phyloP scores from a whole-genome alignment of 345 rosid genomes.

The Brassica napus region DNA sequence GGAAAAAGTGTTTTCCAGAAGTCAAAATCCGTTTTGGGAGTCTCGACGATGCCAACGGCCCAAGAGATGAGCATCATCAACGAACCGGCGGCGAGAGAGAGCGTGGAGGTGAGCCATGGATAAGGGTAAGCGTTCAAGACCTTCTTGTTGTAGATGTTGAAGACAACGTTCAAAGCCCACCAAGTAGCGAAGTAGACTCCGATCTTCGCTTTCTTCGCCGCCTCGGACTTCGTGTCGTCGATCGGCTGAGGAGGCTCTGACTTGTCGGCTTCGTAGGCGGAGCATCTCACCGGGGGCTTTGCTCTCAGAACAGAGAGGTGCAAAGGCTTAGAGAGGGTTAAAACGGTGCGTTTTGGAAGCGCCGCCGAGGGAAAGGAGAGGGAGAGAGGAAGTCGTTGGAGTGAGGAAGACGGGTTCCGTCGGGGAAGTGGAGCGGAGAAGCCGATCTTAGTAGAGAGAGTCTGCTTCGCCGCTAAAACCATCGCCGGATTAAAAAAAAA shows the following conservation, averaged over 20 bases:
- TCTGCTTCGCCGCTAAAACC: slow-evolving; percentile 40
- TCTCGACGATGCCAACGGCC: slow-evolving; percentile 77
- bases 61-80: slow-evolving; percentile 96
- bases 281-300: slow-evolving; percentile 50
- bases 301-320: slow-evolving; percentile 49
- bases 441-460: slow-evolving; percentile 39
- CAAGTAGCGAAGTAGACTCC: slow-evolving; percentile 91
- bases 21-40: slow-evolving; percentile 88
- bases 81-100: slow-evolving; percentile 93
- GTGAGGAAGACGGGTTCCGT: slow-evolving; percentile 27
- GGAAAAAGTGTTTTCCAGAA: slow-evolving; percentile 96
- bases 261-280: slow-evolving; percentile 84
- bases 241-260: slow-evolving; percentile 56
- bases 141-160: slow-evolving; percentile 96
- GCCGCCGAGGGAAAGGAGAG: slow-evolving; percentile 39
- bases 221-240: slow-evolving; percentile 51
- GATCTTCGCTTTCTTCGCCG: slow-evolving; percentile 63
- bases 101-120: slow-evolving; percentile 96
- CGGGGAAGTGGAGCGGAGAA: slow-evolving; percentile 47
- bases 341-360: slow-evolving; percentile 30
- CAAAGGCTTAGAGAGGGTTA: slow-evolving; percentile 62
- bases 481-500: neutral
- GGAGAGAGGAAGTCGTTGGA: slow-evolving; percentile 42
- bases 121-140: slow-evolving; percentile 93
- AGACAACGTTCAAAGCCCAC: slow-evolving; percentile 98